phyloP scores from a whole-genome alignment of 1,139 yeast species.

The Geotrichum bryndzae region DNA sequence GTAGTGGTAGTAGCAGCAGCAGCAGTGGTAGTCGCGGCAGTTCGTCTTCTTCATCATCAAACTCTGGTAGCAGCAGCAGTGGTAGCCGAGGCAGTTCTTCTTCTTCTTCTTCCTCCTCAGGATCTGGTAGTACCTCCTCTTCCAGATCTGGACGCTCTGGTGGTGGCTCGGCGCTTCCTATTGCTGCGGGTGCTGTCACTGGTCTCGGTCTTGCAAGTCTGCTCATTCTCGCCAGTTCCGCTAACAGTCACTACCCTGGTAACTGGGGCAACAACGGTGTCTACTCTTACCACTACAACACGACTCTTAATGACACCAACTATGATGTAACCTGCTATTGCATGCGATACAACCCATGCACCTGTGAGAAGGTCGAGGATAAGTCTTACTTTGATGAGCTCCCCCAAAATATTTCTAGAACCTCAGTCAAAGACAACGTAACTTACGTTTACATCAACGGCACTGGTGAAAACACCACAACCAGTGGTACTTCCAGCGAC shows the following conservation, averaged over 20 bases:
- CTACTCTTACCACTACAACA: constrained; percentile 23
- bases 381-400: constrained; percentile 21
- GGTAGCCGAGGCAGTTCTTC: neutral
- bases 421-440: constrained; percentile 2
- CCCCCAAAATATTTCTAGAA: constrained; percentile 17
- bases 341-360: constrained; percentile 24
- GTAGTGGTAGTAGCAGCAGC: constrained; percentile 20
- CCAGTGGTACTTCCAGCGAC: neutral
- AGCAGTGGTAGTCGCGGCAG: constrained; percentile 13
- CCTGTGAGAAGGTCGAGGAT: constrained; percentile 23
- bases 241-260: constrained; percentile 21
- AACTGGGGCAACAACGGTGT: constrained; percentile 25
- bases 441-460: constrained; percentile 24
- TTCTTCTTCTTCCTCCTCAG: neutral
- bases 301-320: constrained; percentile 23
- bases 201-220: constrained; percentile 22
- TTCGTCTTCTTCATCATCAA: constrained; percentile 8
- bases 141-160: constrained; percentile 4
- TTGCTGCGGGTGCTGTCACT: constrained; percentile 24
- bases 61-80: constrained; percentile 8
- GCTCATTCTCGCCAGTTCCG: constrained; percentile 14
- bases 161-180: constrained; percentile 26
- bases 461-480: constrained; percentile 19
- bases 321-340: constrained; percentile 25
- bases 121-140: constrained; percentile 8